Base-by-base conservation (phyloP, 2,329 filamentous ascomycete species). In the Orbilia blumenaviensis region DNA sequence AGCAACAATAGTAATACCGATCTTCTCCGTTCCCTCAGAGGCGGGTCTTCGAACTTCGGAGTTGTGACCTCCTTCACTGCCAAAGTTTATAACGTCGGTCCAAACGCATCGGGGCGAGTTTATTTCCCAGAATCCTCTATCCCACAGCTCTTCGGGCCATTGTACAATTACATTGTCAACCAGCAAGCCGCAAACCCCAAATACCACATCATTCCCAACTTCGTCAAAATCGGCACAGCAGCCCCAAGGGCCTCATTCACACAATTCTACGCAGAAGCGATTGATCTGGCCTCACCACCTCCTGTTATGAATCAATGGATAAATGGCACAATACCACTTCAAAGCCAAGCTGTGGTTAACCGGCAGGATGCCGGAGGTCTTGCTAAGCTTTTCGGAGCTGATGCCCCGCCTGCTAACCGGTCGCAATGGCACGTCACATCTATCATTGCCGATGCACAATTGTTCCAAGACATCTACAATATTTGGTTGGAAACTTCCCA, bases 1-100 rank as follows among this genome's bases (percentile, higher is more conserved):
- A 85, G 83, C 14, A 38, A 48, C 78, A 79, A 79, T 0, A 79
- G 82, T 7, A 81, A 88, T 73, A 72, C 83, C 0, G 87, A 88
- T 67, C 48, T 82, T 3, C 82, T 81, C 67, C 79, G 78, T 27
- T 81, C 80, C 3, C 74, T 83, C 5, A 82, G 81, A 46, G 81
- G 64, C 72, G 80, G 78, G 66, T 79, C 60, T 42, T 79, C 78
- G 54, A 83, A 82, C 52, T 81, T 82, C 46, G 81, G 81, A 8
- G 80, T 82, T 21, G 80, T 82, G 0, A 83, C 82, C 5, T 78
- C 58, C 23, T 82, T 81, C 64, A 58, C 36, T 2, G 14, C 21
- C n/a, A 63, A 46, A 32, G 25, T 41, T 32, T 63, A 63, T 21
- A 46, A 25, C 16, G 21, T 63, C 27, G 18, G 34, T 4, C 23